Conservation (phyloP, 225 moss, liverwort and hornwort genomes). For the Bryoerythrophyllum caledonicum region DNA sequence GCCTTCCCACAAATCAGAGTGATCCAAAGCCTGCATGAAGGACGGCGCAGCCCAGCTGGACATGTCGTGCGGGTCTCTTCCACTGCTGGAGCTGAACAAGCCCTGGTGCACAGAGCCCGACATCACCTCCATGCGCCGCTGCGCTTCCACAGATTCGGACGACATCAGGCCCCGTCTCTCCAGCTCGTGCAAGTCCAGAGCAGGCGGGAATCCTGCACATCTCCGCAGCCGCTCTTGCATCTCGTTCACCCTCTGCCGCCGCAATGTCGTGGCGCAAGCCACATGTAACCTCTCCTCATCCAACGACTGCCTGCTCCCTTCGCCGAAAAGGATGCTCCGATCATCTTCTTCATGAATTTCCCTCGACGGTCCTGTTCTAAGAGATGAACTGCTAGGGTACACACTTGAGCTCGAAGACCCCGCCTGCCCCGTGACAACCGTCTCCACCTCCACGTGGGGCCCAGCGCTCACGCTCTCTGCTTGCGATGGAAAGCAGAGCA, state of each 20-base stretch:
- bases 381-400: slow-evolving; percentile 25
- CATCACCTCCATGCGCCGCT: slow-evolving; percentile 61
- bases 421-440: slow-evolving; percentile 27
- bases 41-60: slow-evolving; percentile 61
- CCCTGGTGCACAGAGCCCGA: slow-evolving; percentile 48
- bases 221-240: slow-evolving; percentile 82
- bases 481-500: slow-evolving; percentile 25
- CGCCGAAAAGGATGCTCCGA: slow-evolving; percentile 21
- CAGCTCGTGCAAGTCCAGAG: slow-evolving; percentile 68
- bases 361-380: slow-evolving; percentile 28
- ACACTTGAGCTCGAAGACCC: slow-evolving; percentile 32
- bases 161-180: slow-evolving; percentile 64
- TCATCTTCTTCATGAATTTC: slow-evolving; percentile 38
- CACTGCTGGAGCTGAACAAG: slow-evolving; percentile 50
- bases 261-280: slow-evolving; percentile 62
- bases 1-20: slow-evolving; percentile 65
- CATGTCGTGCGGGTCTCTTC: slow-evolving; percentile 49
- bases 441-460: slow-evolving; percentile 19
- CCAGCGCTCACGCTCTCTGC: slow-evolving; percentile 20
- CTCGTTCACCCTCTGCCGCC: slow-evolving; percentile 73
- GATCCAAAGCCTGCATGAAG: slow-evolving; percentile 66
- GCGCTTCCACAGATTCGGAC: slow-evolving; percentile 56
- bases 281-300: slow-evolving; percentile 61
- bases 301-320: slow-evolving; percentile 39
- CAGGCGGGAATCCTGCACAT: slow-evolving; percentile 73